Evolutionary conservation across 805 yeast genomes (phyloP), one percentile per base, ranked within the genome.

Genomic region (Sungouiozyma intestinalis): DNA sequence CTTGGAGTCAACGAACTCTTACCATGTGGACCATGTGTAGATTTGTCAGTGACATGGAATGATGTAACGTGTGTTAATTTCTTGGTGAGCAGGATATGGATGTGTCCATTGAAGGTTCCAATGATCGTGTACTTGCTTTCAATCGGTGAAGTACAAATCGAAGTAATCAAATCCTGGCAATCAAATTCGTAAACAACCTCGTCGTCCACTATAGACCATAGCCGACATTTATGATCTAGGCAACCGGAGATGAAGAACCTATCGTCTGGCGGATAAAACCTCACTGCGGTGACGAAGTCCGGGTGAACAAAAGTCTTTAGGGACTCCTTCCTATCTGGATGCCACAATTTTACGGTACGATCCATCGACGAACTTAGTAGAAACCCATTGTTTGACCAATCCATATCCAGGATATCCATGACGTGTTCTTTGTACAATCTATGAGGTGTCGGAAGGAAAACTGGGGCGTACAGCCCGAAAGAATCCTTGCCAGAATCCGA

Each of bases 381-480:
- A 51, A 88, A 88, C 56, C 81, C 81, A 62, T 86, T 87, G 51
- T 80, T 81, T 40, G 94, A 81, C 97, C 97, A 88, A 52, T 84
- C 85, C 29, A 88, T 55, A 9, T 83, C 76, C n/a, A 85, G 59
- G 14, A 90, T 71, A 45, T 85, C 82, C 37, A 73, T 74, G 1
- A 73, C 60, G 60, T 90, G 97, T 15, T 84, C 92, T 35, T 58
- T 61, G 47, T 77, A 81, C 13, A 71, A 71, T 24, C 74, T 68
- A 14, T 69, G 57, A 0, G 97, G 95, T 9, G 55, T 57, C 3
- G 77, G 74, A 48, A 79, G 81, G 58, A 88, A 87, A 1, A 88
- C 85, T 0, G 95, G 90, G 0, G 94, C 94, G 51, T 72, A 73
- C 6, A 66, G 36, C 37, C 51, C 46, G 27, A 49, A 17, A 4